Evolutionary conservation across 2,329 filamentous ascomycete genomes (phyloP).

Genomic region (Fusarium sp.): DNA sequence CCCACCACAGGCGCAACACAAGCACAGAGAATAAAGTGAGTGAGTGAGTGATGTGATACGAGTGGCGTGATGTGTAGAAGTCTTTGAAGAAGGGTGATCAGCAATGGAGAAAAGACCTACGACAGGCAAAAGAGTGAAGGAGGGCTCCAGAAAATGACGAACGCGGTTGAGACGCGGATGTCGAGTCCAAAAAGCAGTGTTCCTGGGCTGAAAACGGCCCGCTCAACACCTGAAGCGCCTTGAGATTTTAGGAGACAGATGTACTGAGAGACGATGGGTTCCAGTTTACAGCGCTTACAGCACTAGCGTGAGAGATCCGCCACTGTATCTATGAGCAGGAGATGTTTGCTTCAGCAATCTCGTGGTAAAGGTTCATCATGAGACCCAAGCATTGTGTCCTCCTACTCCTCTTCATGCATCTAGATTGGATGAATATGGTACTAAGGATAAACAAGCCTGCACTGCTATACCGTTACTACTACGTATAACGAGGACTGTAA

Average conservation of each 20-base stretch:
- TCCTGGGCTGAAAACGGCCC: conserved; percentile 26
- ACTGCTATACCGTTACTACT: background rate
- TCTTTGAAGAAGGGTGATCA: background rate
- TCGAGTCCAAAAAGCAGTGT: conserved; percentile 15
- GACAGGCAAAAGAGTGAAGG: conserved; percentile 5
- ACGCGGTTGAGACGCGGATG: conserved; percentile 4
- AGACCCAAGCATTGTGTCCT: background rate
- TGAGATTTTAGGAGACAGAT: conserved; percentile 3
- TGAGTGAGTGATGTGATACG: conserved; percentile 17
- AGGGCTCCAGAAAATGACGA: conserved; percentile 14
- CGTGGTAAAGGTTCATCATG: background rate
- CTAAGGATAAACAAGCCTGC: conserved; percentile 5
- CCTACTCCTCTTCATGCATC: conserved; percentile 3
- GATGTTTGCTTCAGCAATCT: background rate
- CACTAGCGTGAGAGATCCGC: conserved; percentile 5
- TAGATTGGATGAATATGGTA: conserved; percentile 19
- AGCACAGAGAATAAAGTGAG: conserved; percentile 24
- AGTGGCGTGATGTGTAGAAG: conserved; percentile 33
- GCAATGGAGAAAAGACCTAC: background rate
- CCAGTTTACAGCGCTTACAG: conserved; percentile 32
- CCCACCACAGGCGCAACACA: conserved; percentile 28
- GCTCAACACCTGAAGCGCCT: conserved; percentile 16
- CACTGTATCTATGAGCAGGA: background rate
- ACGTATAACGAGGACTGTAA: conserved; percentile 30
- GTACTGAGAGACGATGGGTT: conserved; percentile 3